Evolutionary conservation across 2,329 filamentous ascomycete species (phyloP).

Genomic region (Epichloe coenophiala): DNA sequence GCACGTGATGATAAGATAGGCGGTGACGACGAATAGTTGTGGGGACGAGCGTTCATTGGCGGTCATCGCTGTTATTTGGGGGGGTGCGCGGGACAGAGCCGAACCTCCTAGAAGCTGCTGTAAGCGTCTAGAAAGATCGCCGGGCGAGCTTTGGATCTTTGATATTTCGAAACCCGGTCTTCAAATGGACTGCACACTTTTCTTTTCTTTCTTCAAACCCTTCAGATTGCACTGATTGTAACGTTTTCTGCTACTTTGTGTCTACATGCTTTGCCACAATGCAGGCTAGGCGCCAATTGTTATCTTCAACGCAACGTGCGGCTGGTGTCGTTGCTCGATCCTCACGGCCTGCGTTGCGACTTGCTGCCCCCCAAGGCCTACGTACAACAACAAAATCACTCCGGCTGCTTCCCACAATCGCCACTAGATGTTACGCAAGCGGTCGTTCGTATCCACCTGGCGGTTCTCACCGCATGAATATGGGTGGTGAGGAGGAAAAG

Average conservation of each 20-base stretch:
- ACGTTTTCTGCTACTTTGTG: neutral
- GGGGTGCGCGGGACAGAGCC: constrained; percentile 5
- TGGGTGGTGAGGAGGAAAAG: constrained; percentile 65
- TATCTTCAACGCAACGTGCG: constrained; percentile 24
- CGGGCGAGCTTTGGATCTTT: constrained; percentile 4
- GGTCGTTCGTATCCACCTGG: constrained; percentile 76
- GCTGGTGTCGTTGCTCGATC: constrained; percentile 19
- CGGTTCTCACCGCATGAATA: constrained; percentile 86
- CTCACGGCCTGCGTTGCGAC: constrained; percentile 16
- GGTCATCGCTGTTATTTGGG: neutral
- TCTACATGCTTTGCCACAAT: constrained; percentile 14
- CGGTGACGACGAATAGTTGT: neutral
- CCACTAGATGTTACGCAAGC: constrained; percentile 46
- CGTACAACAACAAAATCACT: constrained; percentile 9
- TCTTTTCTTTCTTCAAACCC: constrained; percentile 1
- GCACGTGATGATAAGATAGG: constrained; percentile 26
- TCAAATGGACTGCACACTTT: neutral
- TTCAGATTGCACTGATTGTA: neutral
- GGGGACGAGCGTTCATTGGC: neutral
- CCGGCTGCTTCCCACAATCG: constrained; percentile 24
- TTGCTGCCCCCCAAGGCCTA: constrained; percentile 10
- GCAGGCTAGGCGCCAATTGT: constrained; percentile 28
- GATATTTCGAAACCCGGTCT: constrained; percentile 5
- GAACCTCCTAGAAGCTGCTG: constrained; percentile 29
- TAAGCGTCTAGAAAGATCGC: constrained; percentile 9